These are phyloP conservation scores for Hypoxylon rubiginosum DNA, from an alignment of 2,329 filamentous ascomycete genomes.

Conservation along the genomic window DNA sequence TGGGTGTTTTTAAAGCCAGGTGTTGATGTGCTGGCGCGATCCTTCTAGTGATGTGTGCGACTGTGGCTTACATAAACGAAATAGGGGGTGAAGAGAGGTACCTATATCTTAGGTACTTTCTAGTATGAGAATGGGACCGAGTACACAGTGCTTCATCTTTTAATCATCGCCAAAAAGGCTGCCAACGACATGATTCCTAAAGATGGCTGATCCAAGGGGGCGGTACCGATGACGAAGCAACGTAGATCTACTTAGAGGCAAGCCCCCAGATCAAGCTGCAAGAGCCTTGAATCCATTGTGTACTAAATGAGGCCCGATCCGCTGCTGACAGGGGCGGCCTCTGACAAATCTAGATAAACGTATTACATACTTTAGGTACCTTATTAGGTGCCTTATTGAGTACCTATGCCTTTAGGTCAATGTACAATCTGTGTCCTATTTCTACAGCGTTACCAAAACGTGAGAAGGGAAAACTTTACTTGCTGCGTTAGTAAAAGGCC, in stretches of 20 bases:
- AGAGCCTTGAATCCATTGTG: neutral
- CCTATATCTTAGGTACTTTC: too few species aligned
- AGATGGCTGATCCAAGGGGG: neutral
- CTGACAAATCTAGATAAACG: neutral
- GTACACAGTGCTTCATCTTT: neutral
- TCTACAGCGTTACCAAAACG: too few species aligned
- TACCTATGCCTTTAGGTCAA: too few species aligned
- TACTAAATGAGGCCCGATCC: neutral
- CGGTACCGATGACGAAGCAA: neutral
- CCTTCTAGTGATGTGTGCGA: constrained; percentile 21
- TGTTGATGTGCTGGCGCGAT: constrained; percentile 4
- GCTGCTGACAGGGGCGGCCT: neutral
- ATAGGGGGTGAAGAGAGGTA: neutral
- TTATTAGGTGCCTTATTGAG: neutral
- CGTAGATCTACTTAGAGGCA: neutral
- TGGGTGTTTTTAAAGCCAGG: neutral
- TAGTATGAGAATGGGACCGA: neutral
- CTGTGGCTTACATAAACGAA: constrained; percentile 23
- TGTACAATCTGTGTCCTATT: too few species aligned
- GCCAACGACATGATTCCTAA: neutral
- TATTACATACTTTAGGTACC: neutral
- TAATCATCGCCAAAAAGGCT: too few species aligned
- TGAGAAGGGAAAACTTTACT: too few species aligned
- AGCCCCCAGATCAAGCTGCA: neutral
- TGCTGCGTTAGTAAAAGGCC: too few species aligned